Evolutionary conservation across 306 rosid genomes (phyloP).

Genomic region (Cucumis melo): DNA sequence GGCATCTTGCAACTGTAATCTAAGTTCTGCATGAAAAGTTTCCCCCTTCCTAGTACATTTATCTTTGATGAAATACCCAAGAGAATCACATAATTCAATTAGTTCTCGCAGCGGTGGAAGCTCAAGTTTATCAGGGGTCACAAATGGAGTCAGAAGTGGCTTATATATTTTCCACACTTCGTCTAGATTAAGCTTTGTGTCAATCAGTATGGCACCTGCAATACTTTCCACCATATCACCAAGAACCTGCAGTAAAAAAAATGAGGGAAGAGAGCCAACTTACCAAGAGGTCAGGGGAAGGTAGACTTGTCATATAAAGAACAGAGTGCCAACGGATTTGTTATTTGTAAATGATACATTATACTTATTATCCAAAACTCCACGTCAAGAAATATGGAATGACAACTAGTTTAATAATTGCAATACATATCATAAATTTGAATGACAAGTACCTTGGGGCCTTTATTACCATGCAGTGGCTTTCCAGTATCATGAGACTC

Average conservation of each 20-base stretch:
- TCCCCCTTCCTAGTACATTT: slow-evolving; percentile 35
- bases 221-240: slow-evolving; percentile 96
- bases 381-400: background rate
- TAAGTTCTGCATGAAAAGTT: slow-evolving; percentile 34
- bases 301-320: background rate
- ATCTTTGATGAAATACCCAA: slow-evolving; percentile 59
- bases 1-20: slow-evolving; percentile 48
- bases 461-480: slow-evolving; percentile 33
- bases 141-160: slow-evolving; percentile 79
- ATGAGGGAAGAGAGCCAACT: background rate
- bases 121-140: slow-evolving; percentile 89
- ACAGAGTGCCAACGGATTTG: background rate
- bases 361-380: background rate
- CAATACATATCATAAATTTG: background rate
- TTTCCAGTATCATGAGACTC: slow-evolving; percentile 20
- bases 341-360: background rate
- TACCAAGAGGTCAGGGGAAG: background rate
- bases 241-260: slow-evolving; percentile 43
- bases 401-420: background rate
- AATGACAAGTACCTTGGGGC: slow-evolving; percentile 57
- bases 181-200: slow-evolving; percentile 58
- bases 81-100: slow-evolving; percentile 54
- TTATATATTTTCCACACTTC: slow-evolving; percentile 68
- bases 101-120: slow-evolving; percentile 64
- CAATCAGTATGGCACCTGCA: slow-evolving; percentile 82